A percentile compares a stretch with the other conserved stretches of the same genome.
These are phyloP conservation scores for Chlamydomonas incerta DNA, from an alignment of 139 green algal species.

Conservation along the genomic window DNA sequence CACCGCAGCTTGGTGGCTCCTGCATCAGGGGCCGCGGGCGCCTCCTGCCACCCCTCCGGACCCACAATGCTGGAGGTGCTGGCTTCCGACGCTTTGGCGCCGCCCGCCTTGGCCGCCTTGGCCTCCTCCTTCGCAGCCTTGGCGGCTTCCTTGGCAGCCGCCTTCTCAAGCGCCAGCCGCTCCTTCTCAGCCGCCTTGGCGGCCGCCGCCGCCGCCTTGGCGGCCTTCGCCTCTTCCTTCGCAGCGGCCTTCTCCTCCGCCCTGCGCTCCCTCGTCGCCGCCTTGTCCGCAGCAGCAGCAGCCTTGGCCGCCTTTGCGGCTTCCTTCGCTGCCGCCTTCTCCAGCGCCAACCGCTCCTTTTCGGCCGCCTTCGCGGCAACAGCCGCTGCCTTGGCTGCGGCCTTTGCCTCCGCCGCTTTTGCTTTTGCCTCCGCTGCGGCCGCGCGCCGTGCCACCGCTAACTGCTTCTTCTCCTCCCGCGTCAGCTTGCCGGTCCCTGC, in stretches of 20 bases:
- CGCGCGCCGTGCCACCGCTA: neutral
- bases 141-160: neutral
- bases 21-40: no score
- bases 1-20: no score
- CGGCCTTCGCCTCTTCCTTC: neutral
- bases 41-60: neutral
- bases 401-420: neutral
- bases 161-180: no score
- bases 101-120: neutral
- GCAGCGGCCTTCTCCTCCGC: neutral
- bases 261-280: neutral
- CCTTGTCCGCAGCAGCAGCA: neutral
- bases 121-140: neutral
- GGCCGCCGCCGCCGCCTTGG: neutral
- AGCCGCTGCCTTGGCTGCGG: neutral
- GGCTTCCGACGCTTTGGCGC: no score
- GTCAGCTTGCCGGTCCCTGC: neutral
- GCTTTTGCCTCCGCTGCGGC: neutral
- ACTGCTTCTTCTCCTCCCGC: neutral
- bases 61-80: neutral
- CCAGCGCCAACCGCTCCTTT: neutral
- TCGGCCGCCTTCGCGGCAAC: neutral
- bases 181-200: constrained; percentile 4
- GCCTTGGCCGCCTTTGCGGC: neutral
- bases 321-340: neutral